Base-by-base conservation (phyloP, 2,329 filamentous ascomycete genomes). In the Phialophora tarda region DNA sequence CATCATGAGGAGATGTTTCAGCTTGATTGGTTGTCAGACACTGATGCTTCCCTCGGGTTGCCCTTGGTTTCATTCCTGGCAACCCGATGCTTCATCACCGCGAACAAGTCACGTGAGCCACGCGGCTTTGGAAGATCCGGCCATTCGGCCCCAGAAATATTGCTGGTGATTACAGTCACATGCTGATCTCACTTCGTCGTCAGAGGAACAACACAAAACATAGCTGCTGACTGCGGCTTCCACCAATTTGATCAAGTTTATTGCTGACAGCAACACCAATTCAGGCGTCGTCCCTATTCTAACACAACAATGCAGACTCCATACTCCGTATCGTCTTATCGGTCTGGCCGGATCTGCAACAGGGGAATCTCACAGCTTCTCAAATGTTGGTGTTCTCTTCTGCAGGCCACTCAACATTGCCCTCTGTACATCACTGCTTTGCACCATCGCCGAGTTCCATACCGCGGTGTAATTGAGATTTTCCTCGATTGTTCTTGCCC, bases 381-480 rank as follows among this genome's bases (percentile, higher is more conserved):
- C 89, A 81, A 96, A 98, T 21, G 82, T 91, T 12, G 92, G 90
- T 75, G 86, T 93, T 71, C 83, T 89, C 85, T 91, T 96, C 78
- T 90, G 84, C 69, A 97, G 77, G 8, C 90, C 91, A 47, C 91
- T 91, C 76, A 91, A 75, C 76, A 97, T 82, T 0, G 93, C 92
- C 66, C 84, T 82, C 74, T 86, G 81, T 51, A 97, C 85, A 82
- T 98, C 94, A 60, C 83, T 82, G 6, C 91, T 91, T 82, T 97
- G 93, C 73, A 97, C 76, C 74, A 91, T 91, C 2, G 88, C 90
- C 72, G 88, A 86, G 75, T 98, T 98, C 94, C 93, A 97, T 0
- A 95, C 84, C 11, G 87, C 85, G 3, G 93, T 96, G 78, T 97
- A 97, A 65, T 87, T 86, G 76, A 98, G 79, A 89, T 89, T 92